phyloP scores from a whole-genome alignment of 148 eudicot genomes.

The Camellia sinensis region DNA sequence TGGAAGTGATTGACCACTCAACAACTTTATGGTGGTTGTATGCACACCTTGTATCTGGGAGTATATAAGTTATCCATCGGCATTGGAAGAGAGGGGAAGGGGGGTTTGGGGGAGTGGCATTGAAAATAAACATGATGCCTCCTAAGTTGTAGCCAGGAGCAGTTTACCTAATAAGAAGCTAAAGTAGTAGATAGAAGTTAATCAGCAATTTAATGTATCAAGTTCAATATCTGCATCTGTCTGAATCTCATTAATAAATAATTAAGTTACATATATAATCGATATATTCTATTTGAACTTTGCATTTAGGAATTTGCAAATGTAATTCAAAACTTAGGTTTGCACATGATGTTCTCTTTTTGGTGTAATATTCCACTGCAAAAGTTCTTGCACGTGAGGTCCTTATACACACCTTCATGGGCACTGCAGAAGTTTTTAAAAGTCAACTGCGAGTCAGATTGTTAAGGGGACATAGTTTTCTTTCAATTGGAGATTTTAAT shows the following conservation, averaged over 20 bases:
- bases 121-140: not conserved
- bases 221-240: not conserved
- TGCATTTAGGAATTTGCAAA: not conserved
- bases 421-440: not conserved
- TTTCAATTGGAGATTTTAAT: too few species aligned
- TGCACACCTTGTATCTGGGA: not conserved
- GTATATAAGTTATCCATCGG: not conserved
- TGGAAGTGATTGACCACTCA: too few species aligned
- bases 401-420: not conserved
- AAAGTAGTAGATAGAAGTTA: not conserved
- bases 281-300: not conserved
- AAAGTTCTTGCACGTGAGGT: not conserved
- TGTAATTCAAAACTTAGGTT: not conserved
- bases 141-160: not conserved
- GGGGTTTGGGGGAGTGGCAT: not conserved
- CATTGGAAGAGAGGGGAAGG: not conserved
- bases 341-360: not conserved
- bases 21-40: not conserved
- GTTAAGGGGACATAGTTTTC: not conserved
- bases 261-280: not conserved
- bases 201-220: not conserved
- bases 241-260: not conserved
- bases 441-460: not conserved
- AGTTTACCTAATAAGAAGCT: conserved; percentile 3
- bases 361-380: not conserved